phyloP scores from a whole-genome alignment of 495 filamentous ascomycete genomes.

The Aspergillus funiculosus region DNA sequence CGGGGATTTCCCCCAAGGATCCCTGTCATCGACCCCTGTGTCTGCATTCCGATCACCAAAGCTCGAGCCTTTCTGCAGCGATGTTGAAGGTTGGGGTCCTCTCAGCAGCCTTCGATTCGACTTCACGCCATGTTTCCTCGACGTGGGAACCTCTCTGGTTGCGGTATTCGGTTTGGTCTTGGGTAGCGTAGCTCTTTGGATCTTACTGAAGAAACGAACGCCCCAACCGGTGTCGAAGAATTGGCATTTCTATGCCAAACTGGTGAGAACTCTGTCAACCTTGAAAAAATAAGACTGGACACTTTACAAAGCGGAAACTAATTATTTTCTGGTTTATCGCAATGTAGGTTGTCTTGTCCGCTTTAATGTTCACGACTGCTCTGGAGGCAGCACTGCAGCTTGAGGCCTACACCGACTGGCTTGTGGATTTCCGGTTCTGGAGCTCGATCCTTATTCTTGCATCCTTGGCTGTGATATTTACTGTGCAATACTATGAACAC shows the following conservation, averaged over 20 bases:
- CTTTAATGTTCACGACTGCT: slow-evolving; percentile 59
- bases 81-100: slow-evolving; percentile 92
- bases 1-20: slow-evolving; percentile 29
- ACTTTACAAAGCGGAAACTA: too few relatives aligned
- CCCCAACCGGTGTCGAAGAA: slow-evolving; percentile 67
- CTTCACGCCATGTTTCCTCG: slow-evolving; percentile 94
- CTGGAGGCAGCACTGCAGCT: slow-evolving; percentile 76
- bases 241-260: slow-evolving; percentile 93
- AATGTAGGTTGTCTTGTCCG: slow-evolving; percentile 63
- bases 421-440: slow-evolving; percentile 84
- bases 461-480: slow-evolving; percentile 72
- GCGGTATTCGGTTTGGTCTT: slow-evolving; percentile 70
- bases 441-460: slow-evolving; percentile 70
- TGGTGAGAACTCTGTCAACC: slow-evolving; percentile 51
- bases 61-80: slow-evolving; percentile 71
- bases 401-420: slow-evolving; percentile 62
- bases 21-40: slow-evolving; percentile 26
- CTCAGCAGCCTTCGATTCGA: slow-evolving; percentile 77
- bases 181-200: slow-evolving; percentile 70
- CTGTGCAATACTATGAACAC: slow-evolving; percentile 92
- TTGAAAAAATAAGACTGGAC: too few relatives aligned
- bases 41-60: slow-evolving; percentile 28
- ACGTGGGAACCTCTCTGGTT: slow-evolving; percentile 71
- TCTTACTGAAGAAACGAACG: slow-evolving; percentile 60
- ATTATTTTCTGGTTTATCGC: neutral